Base-by-base conservation (phyloP, 192 early-diverging fungal genomes). In the Coemansia sp. region DNA sequence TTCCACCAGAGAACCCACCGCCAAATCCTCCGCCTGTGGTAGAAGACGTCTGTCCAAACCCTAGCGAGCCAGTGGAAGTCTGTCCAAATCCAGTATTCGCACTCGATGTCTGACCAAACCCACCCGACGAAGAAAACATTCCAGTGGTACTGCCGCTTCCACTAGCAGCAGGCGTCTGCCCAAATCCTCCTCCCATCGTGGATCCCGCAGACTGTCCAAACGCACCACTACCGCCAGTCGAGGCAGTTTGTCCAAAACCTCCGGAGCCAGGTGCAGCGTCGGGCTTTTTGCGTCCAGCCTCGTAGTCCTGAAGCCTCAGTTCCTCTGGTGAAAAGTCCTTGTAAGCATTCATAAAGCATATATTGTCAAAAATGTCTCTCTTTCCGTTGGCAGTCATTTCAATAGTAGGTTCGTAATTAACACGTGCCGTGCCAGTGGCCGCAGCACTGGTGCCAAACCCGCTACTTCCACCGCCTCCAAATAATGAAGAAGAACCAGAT, bases 231-330 rank as follows among this genome's bases (percentile, higher is more conserved):
- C 75, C 64, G 19, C 59, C 61, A 11, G 60, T 56, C 25, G 71
- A 68, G 4, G 78, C 17, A 46, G 63, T 56, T 64, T 68, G 67
- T 14, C 84, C 81, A 63, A 82, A 79, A 17, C 83, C 78, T 30
- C 57, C 29, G n/a, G 67, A 62, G 51, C 55, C 74, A 62, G 21
- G 60, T 54, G 17, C 29, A 55, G 71, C 66, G 24, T 65, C 62
- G 17, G 64, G 39, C 59, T 73, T 82, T 66, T 94, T 95, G 56
- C 94, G 92, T 19, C 88, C 88, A 63, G 90, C 87, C 56, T 82
- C 71, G 63, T 98, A 98, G 72, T 98, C 96, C 84, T 93, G 88
- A 3, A 92, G 65, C 20, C 94, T 85, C 51, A 98, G 87, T 78
- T 98, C 95, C 82, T 98, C 95, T 42, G 89, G 86, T 20, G 92